These are phyloP conservation scores for Pythium volutum DNA, from an alignment of 352 stramenopile genomes.

Conservation along the genomic window DNA sequence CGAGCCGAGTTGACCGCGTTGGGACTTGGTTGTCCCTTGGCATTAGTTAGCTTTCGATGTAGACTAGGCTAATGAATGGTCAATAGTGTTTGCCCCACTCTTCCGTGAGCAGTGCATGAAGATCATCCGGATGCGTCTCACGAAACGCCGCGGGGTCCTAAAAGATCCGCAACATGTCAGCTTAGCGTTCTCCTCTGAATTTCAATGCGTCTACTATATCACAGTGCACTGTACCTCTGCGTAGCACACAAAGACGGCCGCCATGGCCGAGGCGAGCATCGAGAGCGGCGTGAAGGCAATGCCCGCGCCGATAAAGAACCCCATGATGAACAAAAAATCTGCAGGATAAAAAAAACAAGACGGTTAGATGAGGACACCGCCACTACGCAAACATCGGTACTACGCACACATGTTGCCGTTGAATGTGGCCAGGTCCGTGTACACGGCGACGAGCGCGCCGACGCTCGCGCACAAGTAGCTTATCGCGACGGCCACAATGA, in stretches of 20 bases:
- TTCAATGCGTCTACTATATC: neutral
- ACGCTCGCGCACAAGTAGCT: slow-evolving; percentile 67
- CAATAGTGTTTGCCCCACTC: neutral
- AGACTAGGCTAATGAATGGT: neutral
- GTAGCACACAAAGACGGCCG: slow-evolving; percentile 96
- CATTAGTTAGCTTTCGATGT: too few species aligned
- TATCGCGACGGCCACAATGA: slow-evolving; percentile 80
- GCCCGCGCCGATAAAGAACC: slow-evolving; percentile 84
- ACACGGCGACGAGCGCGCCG: slow-evolving; percentile 44
- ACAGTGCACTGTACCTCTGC: slow-evolving; percentile 64
- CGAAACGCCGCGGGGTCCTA: neutral
- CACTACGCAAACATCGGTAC: too few species aligned
- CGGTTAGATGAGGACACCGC: too few species aligned
- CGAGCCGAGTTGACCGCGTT: too few species aligned
- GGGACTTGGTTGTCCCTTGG: too few species aligned
- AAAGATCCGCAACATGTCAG: too few species aligned
- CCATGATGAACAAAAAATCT: too few species aligned
- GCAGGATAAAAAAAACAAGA: too few species aligned
- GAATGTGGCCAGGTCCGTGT: slow-evolving; percentile 44
- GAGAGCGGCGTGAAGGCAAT: slow-evolving; percentile 86
- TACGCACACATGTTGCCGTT: slow-evolving; percentile 52
- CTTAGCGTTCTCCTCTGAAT: neutral
- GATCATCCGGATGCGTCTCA: neutral
- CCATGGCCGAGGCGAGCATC: slow-evolving; percentile 91
- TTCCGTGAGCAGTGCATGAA: neutral